A percentile compares a stretch with the other conserved stretches of the same genome.
phyloP scores from a whole-genome alignment of 306 rosid species.

The Prunus dulcis region DNA sequence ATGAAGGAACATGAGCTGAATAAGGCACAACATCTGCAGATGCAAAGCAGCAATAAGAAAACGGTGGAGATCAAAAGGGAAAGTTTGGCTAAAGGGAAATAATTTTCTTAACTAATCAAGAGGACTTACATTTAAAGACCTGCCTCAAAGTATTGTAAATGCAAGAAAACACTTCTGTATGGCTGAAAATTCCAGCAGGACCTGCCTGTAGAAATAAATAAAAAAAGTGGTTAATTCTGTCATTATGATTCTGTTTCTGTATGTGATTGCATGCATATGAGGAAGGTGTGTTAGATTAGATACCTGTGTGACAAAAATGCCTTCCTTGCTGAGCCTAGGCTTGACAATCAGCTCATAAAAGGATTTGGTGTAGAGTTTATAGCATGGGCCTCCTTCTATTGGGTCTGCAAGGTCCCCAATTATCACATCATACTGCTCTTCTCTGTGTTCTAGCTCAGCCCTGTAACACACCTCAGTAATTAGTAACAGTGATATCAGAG shows the following conservation, averaged over 20 bases:
- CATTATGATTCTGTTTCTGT: background rate
- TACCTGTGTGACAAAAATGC: slow-evolving; percentile 94
- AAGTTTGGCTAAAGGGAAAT: background rate
- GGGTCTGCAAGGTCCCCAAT: slow-evolving; percentile 96
- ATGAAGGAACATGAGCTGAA: slow-evolving; percentile 93
- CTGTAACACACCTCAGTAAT: slow-evolving; percentile 39
- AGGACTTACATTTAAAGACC: slow-evolving; percentile 81
- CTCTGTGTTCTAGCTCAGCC: slow-evolving; percentile 67
- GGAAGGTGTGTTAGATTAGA: background rate
- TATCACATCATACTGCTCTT: slow-evolving; percentile 71
- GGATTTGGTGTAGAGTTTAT: slow-evolving; percentile 91
- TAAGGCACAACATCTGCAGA: slow-evolving; percentile 93
- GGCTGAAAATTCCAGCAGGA: slow-evolving; percentile 98
- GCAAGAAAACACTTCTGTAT: slow-evolving; percentile 90
- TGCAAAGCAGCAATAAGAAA: background rate
- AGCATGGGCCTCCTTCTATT: slow-evolving; percentile 95
- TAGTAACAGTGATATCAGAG: background rate
- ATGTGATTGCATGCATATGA: background rate
- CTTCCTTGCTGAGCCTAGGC: slow-evolving; percentile 74
- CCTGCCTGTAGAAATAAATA: slow-evolving; percentile 80
- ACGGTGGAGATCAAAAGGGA: background rate
- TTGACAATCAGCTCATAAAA: slow-evolving; percentile 82
- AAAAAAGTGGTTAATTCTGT: background rate
- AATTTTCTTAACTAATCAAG: background rate
- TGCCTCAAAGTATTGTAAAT: slow-evolving; percentile 86